Evolutionary conservation across 495 filamentous ascomycete species (phyloP).

Genomic region (Hyphodiscus hymeniophilus): DNA sequence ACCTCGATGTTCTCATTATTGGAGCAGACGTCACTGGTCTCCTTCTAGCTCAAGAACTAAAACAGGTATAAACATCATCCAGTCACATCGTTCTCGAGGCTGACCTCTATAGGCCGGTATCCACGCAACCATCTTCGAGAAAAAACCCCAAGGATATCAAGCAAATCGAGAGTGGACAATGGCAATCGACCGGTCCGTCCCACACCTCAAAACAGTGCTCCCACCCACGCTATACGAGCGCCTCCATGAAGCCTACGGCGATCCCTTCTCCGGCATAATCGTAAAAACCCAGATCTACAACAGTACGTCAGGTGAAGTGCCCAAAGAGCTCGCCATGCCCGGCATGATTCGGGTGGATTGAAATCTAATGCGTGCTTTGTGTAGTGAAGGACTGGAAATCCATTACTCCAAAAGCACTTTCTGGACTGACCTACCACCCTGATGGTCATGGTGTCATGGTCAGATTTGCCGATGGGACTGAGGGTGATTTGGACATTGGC

Average conservation of each 20-base stretch:
- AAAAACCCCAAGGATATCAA: neutral
- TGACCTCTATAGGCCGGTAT: constrained; percentile 5
- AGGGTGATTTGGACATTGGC: constrained; percentile 6
- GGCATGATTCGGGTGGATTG: neutral
- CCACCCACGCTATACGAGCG: neutral
- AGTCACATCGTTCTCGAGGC: neutral
- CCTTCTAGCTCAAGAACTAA: constrained; percentile 30
- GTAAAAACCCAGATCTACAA: neutral
- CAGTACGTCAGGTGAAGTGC: constrained; percentile 5
- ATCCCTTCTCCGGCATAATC: neutral
- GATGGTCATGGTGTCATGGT: constrained; percentile 1
- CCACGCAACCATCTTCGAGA: constrained; percentile 3
- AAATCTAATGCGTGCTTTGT: constrained; percentile 2
- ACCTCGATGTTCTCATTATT: constrained; percentile 76
- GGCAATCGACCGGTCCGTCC: constrained; percentile 6
- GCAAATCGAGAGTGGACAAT: constrained; percentile 5
- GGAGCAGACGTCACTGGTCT: constrained; percentile 74
- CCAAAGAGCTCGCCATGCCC: neutral
- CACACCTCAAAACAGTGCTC: constrained; percentile 2
- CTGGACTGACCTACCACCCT: neutral
- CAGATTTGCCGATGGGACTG: constrained; percentile 7
- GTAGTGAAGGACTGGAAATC: constrained; percentile 3
- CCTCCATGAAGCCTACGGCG: neutral
- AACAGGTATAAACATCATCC: constrained; percentile 5
- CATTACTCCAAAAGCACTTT: constrained; percentile 1